These are phyloP conservation scores for Kalaharituber pfeilii DNA, from an alignment of 2,329 filamentous ascomycete species.

Conservation along the genomic window DNA sequence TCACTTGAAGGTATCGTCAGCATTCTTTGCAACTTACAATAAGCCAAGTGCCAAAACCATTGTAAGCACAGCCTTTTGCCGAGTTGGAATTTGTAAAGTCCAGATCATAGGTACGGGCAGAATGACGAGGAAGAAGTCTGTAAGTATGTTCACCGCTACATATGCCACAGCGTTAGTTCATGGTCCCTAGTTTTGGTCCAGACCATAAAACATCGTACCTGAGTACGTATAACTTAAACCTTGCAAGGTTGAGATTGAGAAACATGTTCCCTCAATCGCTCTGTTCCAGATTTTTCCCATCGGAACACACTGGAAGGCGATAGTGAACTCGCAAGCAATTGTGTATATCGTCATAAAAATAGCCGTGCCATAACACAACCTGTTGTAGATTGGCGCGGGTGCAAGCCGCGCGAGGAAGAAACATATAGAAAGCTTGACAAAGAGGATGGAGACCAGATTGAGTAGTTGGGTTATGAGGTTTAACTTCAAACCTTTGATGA, in stretches of 20 bases:
- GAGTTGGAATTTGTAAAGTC: conserved; percentile 29
- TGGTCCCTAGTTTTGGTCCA: conserved; percentile 3
- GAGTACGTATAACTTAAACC: background rate
- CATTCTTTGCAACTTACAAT: conserved; percentile 25
- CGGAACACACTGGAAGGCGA: conserved; percentile 7
- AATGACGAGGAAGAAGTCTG: conserved; percentile 29
- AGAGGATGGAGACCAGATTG: conserved; percentile 6
- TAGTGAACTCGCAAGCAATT: conserved; percentile 2
- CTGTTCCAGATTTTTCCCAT: conserved; percentile 5
- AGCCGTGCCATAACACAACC: conserved; percentile 5
- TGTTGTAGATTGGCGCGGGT: conserved; percentile 4
- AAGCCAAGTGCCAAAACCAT: conserved; percentile 31
- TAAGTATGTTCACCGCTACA: conserved; percentile 7
- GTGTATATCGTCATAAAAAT: conserved; percentile 3
- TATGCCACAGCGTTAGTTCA: too few species aligned
- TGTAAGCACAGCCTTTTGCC: conserved; percentile 29
- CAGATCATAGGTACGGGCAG: conserved; percentile 29
- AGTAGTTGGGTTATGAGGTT: conserved; percentile 5
- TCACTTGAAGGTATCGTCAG: background rate
- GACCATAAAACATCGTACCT: background rate
- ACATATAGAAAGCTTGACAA: conserved; percentile 6
- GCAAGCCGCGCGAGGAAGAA: conserved; percentile 10
- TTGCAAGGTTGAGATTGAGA: conserved; percentile 1
- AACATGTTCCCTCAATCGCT: conserved; percentile 4
- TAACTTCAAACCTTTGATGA: background rate